A percentile compares a stretch with the other conserved stretches of the same genome.
phyloP scores from a whole-genome alignment of 306 rosid species.

The Vicia sativa region DNA sequence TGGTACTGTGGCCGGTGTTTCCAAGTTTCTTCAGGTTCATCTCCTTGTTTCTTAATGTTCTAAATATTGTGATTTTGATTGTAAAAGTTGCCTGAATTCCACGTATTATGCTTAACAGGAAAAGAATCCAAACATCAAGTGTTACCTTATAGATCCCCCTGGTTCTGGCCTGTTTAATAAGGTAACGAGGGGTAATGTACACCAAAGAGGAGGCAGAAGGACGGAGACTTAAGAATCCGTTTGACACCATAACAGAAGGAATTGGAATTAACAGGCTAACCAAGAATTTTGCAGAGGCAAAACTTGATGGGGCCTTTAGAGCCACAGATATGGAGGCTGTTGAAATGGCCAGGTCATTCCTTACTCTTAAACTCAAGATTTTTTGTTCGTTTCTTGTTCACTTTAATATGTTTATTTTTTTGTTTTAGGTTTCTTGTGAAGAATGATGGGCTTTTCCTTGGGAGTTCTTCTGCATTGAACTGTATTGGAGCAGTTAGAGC shows the following conservation, averaged over 20 bases:
- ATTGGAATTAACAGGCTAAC: constrained; percentile 86
- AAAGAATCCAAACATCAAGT: constrained; percentile 70
- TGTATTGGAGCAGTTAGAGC: constrained; percentile 90
- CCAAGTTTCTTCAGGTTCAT: constrained; percentile 64
- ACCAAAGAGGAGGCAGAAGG: constrained; percentile 94
- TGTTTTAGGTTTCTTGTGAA: constrained; percentile 67
- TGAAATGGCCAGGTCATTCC: constrained; percentile 83
- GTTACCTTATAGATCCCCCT: constrained; percentile 89
- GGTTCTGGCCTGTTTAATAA: constrained; percentile 93
- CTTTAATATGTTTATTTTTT: not conserved
- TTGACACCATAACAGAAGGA: constrained; percentile 94
- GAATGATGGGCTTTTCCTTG: constrained; percentile 83
- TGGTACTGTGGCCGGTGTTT: constrained; percentile 90
- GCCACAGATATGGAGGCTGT: constrained; percentile 89
- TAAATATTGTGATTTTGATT: constrained; percentile 15
- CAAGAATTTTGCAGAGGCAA: constrained; percentile 72
- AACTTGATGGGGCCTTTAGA: constrained; percentile 83
- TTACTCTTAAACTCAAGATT: constrained; percentile 1
- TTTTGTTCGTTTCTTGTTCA: constrained; percentile 14
- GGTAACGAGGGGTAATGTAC: constrained; percentile 85
- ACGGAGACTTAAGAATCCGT: constrained; percentile 84
- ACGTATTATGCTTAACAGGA: constrained; percentile 56
- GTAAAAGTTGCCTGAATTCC: constrained; percentile 24
- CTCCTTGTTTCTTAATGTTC: not conserved
- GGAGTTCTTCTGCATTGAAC: constrained; percentile 93